Evolutionary conservation across 2,329 filamentous ascomycete species (phyloP), one percentile per base, ranked within the genome.

Genomic region (Calonectria hawksworthii): DNA sequence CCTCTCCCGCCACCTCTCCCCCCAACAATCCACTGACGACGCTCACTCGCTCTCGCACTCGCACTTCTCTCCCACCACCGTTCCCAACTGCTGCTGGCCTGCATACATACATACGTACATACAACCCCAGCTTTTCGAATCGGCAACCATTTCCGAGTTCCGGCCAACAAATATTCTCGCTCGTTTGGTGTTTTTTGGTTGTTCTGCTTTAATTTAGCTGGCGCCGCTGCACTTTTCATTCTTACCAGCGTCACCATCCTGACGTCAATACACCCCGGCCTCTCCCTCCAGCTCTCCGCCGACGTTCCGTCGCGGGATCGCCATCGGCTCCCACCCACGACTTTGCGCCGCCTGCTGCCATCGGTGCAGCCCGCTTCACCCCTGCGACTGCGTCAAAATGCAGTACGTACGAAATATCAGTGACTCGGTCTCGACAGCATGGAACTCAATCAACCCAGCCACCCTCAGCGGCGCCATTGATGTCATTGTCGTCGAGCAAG

Each of bases 371-470:
- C 56, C 41, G 34, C 56, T 23, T 38, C 47, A 32, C 26, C 44
- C 51, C 44, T 63, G 61, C 65, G 47, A 52, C 65, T 26, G 44
- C 51, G 70, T 74, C 77, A 89, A 85, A 76, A 99, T 99, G 97
- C 96, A 99, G 90, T 99, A 99, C 94, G 96, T 99, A 80, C 92
- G 97, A 80, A 98, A 96, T 83, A 92, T 99, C 81, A 97, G 95
- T 86, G 96, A 96, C 84, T 98, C 96, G 68, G 96, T 99, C 82
- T 98, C 96, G 81, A 98, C 97, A 88, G 96, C 97, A 85, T 99
- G 97, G 97, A 99, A 99, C 87, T 98, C 96, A 32, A 98, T 99
- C 90, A 99, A 99, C 86, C 97, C 97, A 66, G 96, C 97, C 56
- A 99, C 97, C 16, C 92, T 99, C 72, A 98, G 95, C 87, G 97